Evolutionary conservation across 306 rosid species (phyloP), one percentile per base, ranked within the genome.

Genomic region (Cercis canadensis): DNA sequence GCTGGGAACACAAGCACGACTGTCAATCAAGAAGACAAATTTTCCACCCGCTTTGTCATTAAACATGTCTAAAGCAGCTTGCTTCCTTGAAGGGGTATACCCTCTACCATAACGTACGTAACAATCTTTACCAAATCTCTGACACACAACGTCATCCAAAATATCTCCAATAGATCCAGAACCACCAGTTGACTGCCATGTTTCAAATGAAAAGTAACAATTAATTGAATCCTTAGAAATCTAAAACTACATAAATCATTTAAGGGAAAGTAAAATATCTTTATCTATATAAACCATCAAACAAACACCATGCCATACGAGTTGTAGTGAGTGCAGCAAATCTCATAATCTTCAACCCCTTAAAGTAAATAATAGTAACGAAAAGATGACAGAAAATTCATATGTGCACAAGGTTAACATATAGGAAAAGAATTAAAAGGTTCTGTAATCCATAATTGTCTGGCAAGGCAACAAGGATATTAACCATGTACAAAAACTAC

Each of bases 1-100:
- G 64, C 83, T 88, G 31, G 84, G 44, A 68, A 10, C 72, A 75
- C 96, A 91, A n/a, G 89, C 90, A 73, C 87, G 90, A 62, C 32
- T 65, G 72, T 91, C 96, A 60, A 91, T 53, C 71, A 91, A 81
- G 74, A 91, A 88, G 72, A 87, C 88, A 87, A 91, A 88, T 80
- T 84, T 81, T 56, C 89, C 84, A 67, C 32, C 24, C 59, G 80
- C 87, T 71, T 66, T 74, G 50, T 84, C 82, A 67, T 90, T 91
- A 78, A 91, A 91, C 51, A 70, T 80, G 54, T 73, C 80, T 64
- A 88, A 57, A 65, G 88, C 90, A 66, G 80, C 83, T 74, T 78
- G 85, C 61, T 78, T 88, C 75, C 62, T 80, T 44, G 82, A 39
- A 41, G 59, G 78, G 13, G 47, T 24, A 73, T 81, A 70, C 52